These are phyloP conservation scores for Fusarium pseudonygamai DNA, from an alignment of 2,329 filamentous ascomycete genomes.

Conservation along the genomic window DNA sequence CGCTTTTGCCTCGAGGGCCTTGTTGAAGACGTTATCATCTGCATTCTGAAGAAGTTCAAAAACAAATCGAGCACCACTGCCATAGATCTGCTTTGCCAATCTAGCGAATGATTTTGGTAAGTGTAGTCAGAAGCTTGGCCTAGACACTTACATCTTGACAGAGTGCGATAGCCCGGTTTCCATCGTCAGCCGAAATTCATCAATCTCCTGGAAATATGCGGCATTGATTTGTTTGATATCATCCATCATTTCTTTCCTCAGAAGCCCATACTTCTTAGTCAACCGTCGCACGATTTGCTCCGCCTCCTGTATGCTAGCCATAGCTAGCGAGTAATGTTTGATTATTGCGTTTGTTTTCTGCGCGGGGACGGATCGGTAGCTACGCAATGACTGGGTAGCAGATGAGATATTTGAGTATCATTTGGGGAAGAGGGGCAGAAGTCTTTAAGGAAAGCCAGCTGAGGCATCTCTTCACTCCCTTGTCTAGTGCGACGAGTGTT, in stretches of 20 bases:
- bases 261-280: not conserved
- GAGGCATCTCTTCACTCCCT: not conserved
- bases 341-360: not conserved
- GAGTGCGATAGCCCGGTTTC: rapidly evolving
- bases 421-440: not conserved
- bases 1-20: rapidly evolving
- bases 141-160: not conserved
- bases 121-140: not conserved
- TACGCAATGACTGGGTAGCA: not conserved
- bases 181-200: not conserved
- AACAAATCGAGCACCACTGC: not conserved
- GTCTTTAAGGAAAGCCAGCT: not conserved
- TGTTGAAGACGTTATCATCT: not conserved
- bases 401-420: not conserved
- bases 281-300: not conserved
- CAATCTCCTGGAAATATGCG: rapidly evolving
- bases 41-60: not conserved
- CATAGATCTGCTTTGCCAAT: not conserved
- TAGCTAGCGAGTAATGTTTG: not conserved
- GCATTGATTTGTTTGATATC: not conserved
- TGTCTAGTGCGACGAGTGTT: not conserved
- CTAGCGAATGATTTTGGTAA: not conserved
- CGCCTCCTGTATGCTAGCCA: not conserved
- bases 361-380: not conserved
- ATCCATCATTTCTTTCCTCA: not conserved